Evolutionary conservation across 495 filamentous ascomycete species (phyloP).

Genomic region (Neurospora sp.): DNA sequence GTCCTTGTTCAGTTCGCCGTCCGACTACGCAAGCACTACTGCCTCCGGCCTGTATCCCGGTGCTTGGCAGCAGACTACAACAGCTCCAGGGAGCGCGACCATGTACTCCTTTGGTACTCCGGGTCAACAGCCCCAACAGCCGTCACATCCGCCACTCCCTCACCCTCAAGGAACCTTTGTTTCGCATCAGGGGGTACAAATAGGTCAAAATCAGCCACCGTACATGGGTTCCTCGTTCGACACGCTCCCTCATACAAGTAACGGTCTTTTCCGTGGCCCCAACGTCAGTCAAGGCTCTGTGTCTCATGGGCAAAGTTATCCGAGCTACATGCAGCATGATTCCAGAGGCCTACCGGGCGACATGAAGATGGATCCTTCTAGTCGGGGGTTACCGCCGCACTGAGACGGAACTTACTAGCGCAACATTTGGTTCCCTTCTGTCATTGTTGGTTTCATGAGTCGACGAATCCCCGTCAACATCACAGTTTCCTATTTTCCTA

Average conservation of each 20-base stretch:
- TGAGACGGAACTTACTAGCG: not conserved
- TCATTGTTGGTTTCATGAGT: not conserved
- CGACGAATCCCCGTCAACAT: not conserved
- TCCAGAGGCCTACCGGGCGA: not conserved
- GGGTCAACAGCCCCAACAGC: conserved; percentile 9
- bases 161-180: conserved; percentile 16
- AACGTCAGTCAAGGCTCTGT: conserved; percentile 4
- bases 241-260: conserved; percentile 15
- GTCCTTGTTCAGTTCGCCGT: conserved; percentile 22
- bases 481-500: not conserved
- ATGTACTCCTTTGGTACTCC: conserved; percentile 20
- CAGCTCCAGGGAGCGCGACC: conserved; percentile 15
- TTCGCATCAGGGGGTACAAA: conserved; percentile 14
- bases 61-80: conserved; percentile 18
- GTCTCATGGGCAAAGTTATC: conserved; percentile 5
- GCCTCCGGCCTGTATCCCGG: conserved; percentile 21
- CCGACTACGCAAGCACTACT: conserved; percentile 25
- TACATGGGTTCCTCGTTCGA: conserved; percentile 20
- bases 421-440: not conserved
- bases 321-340: conserved; percentile 2
- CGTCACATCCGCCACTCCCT: not conserved
- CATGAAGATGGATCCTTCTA: conserved; percentile 7
- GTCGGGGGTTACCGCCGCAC: conserved; percentile 6
- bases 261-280: conserved; percentile 12
- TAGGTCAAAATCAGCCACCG: conserved; percentile 9